Conservation (phyloP, 306 rosid species). For the Senna siamea region DNA sequence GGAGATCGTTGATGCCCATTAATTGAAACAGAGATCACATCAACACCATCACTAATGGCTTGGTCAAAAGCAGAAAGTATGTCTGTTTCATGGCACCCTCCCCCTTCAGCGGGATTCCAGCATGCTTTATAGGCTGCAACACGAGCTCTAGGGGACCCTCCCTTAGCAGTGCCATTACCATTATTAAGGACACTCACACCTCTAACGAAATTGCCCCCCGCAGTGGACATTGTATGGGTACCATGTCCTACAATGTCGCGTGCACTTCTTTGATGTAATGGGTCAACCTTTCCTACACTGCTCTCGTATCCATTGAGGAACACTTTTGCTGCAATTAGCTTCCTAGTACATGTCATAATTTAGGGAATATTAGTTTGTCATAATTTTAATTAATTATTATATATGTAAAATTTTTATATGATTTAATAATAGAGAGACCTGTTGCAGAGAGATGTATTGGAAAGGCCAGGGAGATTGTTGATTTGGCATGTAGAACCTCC, state of each 20-base stretch:
- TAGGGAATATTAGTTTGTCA: too few relatives aligned
- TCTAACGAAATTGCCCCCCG: slow-evolving; percentile 54
- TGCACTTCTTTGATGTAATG: slow-evolving; percentile 1
- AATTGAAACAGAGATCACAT: slow-evolving; percentile 55
- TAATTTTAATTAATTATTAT: too few relatives aligned
- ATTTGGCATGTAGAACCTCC: slow-evolving; percentile 41
- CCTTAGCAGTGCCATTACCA: slow-evolving; percentile 78
- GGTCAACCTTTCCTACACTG: neutral
- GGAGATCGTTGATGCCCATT: slow-evolving; percentile 26
- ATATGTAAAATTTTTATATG: too few relatives aligned
- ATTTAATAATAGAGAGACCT: slow-evolving; percentile 36
- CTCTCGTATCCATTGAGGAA: slow-evolving; percentile 46
- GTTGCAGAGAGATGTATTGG: slow-evolving; percentile 40
- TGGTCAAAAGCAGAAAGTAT: slow-evolving; percentile 65
- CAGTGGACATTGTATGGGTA: slow-evolving; percentile 63
- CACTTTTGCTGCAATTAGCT: slow-evolving; percentile 60
- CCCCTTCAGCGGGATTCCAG: slow-evolving; percentile 39
- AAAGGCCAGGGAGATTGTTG: neutral
- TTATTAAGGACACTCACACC: slow-evolving; percentile 41
- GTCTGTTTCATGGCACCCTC: slow-evolving; percentile 61
- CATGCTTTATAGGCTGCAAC: slow-evolving; percentile 83
- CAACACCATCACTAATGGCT: slow-evolving; percentile 77
- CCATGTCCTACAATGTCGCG: slow-evolving; percentile 66
- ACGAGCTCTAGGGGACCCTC: slow-evolving; percentile 80
- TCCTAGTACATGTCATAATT: too few relatives aligned